Base-by-base conservation (phyloP, 2,329 filamentous ascomycete genomes). In the Exserohilum turcica region DNA sequence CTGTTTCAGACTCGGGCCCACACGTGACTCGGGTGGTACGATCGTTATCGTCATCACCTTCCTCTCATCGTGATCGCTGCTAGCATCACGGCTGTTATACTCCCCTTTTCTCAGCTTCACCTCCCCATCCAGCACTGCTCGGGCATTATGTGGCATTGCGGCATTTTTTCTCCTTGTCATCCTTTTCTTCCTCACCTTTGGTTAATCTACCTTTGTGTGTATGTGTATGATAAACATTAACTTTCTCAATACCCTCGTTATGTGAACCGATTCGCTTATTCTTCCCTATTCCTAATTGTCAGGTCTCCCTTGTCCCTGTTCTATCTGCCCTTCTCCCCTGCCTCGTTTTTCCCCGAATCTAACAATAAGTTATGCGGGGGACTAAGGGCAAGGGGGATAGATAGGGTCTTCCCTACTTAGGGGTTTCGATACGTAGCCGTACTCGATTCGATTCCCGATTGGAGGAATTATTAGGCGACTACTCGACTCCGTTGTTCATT, bases 241-340 rank as follows among this genome's bases (percentile, higher is more conserved):
- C 21, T 32, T 44, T 44, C 19, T 44, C 31, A 32, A 44, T 44
- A 44, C 31, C 42, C 42, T 44, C 38, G 38, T 9, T 40, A 24
- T 40, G 38, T 40, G 38, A 40, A 28, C n/a, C 21, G 13, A 27
- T 39, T 37, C 6, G n/a, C 16, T 40, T 16, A 28, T 12, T 16
- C 15, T 8, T 2, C 16, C 10, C 10, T 18, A 15, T 36, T 18
- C 16, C 21, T 5, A 35, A 16, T 8, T 16, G 21, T 7, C 21
- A 24, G 7, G 21, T 7, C 21, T n/a, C 21, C 21, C 7, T 24
- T 24, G 7, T 7, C 21, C 21, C 21, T 24, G 21, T 24, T 24
- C 21, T 24, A 24, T 24, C 21, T 24, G 7, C 21, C 21, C 7
- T 24, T 24, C 21, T 4, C 7, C 4, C 7, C 4, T 24, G 7